Conservation (phyloP, 2,329 filamentous ascomycete genomes). For the Penicillium sclerotiorum region DNA sequence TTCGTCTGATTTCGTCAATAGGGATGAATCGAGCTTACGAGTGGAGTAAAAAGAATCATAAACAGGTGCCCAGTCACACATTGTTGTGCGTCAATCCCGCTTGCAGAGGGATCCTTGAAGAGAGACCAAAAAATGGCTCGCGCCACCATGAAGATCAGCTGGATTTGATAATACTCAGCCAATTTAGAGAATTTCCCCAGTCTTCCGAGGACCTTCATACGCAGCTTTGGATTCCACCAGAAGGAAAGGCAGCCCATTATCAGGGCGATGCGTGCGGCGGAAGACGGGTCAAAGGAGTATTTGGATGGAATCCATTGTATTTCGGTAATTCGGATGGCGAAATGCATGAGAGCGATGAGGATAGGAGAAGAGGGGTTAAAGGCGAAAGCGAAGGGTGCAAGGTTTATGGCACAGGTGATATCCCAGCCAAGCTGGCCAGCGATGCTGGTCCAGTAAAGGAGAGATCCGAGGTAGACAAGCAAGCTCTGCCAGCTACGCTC, state of each 20-base stretch:
- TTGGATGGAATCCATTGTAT: conserved; percentile 25
- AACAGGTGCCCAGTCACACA: conserved; percentile 41
- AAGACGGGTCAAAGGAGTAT: conserved; percentile 35
- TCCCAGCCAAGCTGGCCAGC: conserved; percentile 48
- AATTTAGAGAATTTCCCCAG: conserved; percentile 46
- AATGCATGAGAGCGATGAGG: conserved; percentile 13
- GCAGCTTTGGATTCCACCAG: conserved; percentile 55
- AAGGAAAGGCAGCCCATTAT: conserved; percentile 47
- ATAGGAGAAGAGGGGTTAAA: conserved; percentile 16
- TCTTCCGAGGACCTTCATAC: conserved; percentile 46
- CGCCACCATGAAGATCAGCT: conserved; percentile 48
- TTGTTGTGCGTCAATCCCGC: conserved; percentile 29
- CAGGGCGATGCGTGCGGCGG: conserved; percentile 42
- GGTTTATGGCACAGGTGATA: conserved; percentile 35
- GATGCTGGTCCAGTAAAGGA: conserved; percentile 47
- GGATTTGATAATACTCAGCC: conserved; percentile 50
- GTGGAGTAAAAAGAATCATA: conserved; percentile 43
- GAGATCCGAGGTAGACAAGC: conserved; percentile 45
- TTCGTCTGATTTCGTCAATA: background rate
- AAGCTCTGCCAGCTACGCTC: conserved; percentile 48
- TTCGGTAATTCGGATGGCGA: conserved; percentile 24
- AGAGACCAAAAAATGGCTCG: conserved; percentile 50
- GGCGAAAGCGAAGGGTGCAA: conserved; percentile 16
- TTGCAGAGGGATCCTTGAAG: conserved; percentile 42
- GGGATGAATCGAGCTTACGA: conserved; percentile 31